Evolutionary conservation across 208 protist genomes (phyloP), one percentile per base, ranked within the genome.

Genomic region (Crithidia acanthocephali): DNA sequence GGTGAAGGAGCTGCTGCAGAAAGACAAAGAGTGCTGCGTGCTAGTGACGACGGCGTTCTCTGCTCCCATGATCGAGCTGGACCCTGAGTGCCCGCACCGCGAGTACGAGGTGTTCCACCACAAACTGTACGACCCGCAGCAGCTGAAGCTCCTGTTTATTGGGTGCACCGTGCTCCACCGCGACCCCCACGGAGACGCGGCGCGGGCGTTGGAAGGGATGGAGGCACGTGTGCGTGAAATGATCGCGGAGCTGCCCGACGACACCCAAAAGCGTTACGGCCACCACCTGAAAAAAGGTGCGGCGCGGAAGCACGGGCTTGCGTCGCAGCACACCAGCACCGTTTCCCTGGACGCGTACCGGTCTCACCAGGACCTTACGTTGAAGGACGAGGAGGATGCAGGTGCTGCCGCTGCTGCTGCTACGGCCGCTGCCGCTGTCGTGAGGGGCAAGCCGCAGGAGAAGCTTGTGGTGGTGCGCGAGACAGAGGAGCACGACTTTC

Each of bases 51-150:
- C 64, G 3, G 55, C 81, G 10, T 53, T 53, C 13, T 87, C 80
- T 23, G 71, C 76, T 10, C 44, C 78, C 37, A 60, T 84, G 47
- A 73, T 92, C 8, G 72, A 77, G 27, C 64, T 77, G 28, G 68
- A 88, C 48, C 35, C 59, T 51, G 72, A 62, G 16, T 63, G 75
- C 40, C 67, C 40, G 10, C 22, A 81, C 35, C 52, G 80, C 27
- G 79, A 86, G 57, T 90, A 89, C 64, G 80, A 93, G 33, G 50
- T 96, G 23, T 84, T 89, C 68, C 91, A 93, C 62, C 91, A 96
- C 68, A 96, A 93, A 73, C 64, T 96, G 27, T 96, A 94, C 72
- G 87, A 93, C 61, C 91, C 88, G 16, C 60, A 93, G 40, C 83
- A 89, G 61, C 75, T 96, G 35, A 86, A 84, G 60, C 75, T 96